Evolutionary conservation across 805 yeast genomes (phyloP), one percentile per base, ranked within the genome.

Genomic region (Hanseniaspora pseudoguilliermondii): DNA sequence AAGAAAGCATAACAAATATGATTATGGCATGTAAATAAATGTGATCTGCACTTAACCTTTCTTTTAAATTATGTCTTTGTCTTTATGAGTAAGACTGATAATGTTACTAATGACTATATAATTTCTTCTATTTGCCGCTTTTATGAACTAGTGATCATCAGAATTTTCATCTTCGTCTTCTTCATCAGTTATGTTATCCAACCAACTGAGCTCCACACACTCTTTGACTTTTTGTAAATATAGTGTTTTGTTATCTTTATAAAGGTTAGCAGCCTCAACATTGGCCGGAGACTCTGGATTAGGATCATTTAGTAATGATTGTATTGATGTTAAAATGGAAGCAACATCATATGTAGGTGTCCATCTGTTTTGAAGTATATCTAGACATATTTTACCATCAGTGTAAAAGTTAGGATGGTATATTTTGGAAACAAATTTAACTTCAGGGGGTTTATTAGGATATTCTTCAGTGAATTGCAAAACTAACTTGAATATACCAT

Each of bases 381-480:
- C 98, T 60, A 93, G 77, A 72, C 98, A 93, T 60, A 93, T 79
- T 65, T 93, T 97, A 27, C 98, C 98, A 48, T 83, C 79, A 10
- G 95, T 95, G 65, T 93, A 93, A 3, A 93, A 97, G 66, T 93
- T 93, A 2, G 98, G 98, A 67, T 93, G 98, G 69, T 93, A 93
- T 96, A 93, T 93, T 64, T 86, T 91, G 59, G 91, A 83, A 41
- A 90, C 74, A 67, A 93, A 93, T 67, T 86, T 84, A 47, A 93
- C 98, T 57, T 78, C 75, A 2, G 98, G 98, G 23, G 98, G 97
- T 65, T 93, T 93, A 65, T 91, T 90, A 4, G 98, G 98, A 65
- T 93, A 93, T 66, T 89, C 96, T 71, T 93, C 98, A 67, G 89
- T 96, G 67, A 93, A 93, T 63, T 86, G 91, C 62, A 93, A 70